Evolutionary conservation across 2,329 filamentous ascomycete species (phyloP), one percentile per base, ranked within the genome.

Genomic region (Colletotrichum sidae): DNA sequence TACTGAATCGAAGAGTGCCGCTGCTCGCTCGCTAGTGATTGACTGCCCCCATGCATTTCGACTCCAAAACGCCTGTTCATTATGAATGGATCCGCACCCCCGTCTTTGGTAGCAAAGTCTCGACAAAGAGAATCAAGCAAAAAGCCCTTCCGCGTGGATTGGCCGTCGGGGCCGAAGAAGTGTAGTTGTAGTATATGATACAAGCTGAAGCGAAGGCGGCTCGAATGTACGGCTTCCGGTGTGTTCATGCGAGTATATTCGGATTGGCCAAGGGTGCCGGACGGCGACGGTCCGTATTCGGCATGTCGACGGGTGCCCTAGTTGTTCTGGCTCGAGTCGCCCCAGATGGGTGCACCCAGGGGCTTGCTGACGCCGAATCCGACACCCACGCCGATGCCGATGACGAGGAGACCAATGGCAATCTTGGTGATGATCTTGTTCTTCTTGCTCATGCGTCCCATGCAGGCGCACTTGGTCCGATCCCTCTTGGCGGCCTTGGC

Each of bases 361-460:
- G 86, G 82, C 74, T 86, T 89, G 80, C 86, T 88, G 69, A 90
- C 80, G 53, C 87, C 87, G 50, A 90, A 80, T 25, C 87, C 87
- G 25, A 90, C 77, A 47, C 80, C 84, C 9, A 88, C 80, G 12
- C 83, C 86, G 55, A 84, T 73, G 54, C 85, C 85, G 6, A 88
- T 72, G 17, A 88, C 78, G 34, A 88, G 72, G 5, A 87, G 68
- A 3, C 79, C 79, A 52, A 88, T 82, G 47, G 83, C 69, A n/a
- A 89, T 75, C 77, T 88, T 88, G 69, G 78, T 78, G 41, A 84
- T 77, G 67, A 89, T 81, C 42, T 82, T 81, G 68, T 84, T 87
- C 52, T 84, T 83, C 70, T 80, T 82, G 78, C 80, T 85, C 55
- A 89, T 79, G 38, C 76, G 75, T 49, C 84, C 83, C 76, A 89